Evolutionary conservation across 805 yeast genomes (phyloP), one percentile per base, ranked within the genome.

Genomic region (Barnettozyma californica): DNA sequence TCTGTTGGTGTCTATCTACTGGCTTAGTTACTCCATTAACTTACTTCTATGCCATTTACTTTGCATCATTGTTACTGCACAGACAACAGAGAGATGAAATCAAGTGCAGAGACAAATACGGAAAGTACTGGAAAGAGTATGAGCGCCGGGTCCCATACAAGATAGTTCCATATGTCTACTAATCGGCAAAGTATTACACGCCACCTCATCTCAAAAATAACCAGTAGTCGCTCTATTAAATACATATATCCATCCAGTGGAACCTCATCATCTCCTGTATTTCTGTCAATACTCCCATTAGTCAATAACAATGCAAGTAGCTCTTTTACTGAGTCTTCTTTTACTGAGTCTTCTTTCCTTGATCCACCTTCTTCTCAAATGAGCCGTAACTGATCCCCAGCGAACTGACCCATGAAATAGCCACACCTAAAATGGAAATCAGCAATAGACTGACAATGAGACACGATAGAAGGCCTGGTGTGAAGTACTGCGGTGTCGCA

Each of bases 1-100:
- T 87, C 71, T 81, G 95, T 41, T 92, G 96, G 96, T 89, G 97
- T 66, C 71, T 94, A 53, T 84, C 96, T 9, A 88, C 97, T 2
- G 96, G 96, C 10, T 78, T 83, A 57, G 73, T 72, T 51, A 84
- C 96, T 1, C 84, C 88, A 5, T 70, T 92, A 59, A 88, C 98
- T 0, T 94, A 92, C 63, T 94, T 87, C 68, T 94, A 88, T 62
- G 84, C 85, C 35, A 62, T 84, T 19, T 94, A 88, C 67, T 94
- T 94, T 69, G 92, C 87, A 0, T 71, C 81, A 4, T 75, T 94
- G 61, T 73, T 94, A 54, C 63, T 94, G 31, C 98, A 94, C 65
- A 82, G 99, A 64, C 97, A 92, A 66, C 69, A 68, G 25, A 78
- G 99, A 66, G 99, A 94, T 68, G 98, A 92, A 61, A 85, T 83